Evolutionary conservation across 1,139 yeast species (phyloP), one percentile per base, ranked within the genome.

Genomic region (Kazachstania sp.): DNA sequence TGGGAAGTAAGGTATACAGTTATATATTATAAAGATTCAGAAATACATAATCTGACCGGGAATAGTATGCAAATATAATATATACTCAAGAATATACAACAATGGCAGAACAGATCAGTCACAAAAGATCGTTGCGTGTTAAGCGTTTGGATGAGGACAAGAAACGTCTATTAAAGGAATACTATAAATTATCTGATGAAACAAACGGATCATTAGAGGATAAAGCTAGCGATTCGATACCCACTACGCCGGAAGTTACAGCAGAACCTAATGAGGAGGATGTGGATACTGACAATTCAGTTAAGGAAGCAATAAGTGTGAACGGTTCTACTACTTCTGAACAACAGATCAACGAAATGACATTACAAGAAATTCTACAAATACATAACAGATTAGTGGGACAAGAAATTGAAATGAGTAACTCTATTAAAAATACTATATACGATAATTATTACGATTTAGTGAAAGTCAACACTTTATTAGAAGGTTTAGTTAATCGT

Each of bases 361-460:
- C 65, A n/a, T 53, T 79, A 18, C 56, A 61, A 13, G 64, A 67
- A 4, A 59, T 74, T 35, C 54, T 74, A 23, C 61, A 61, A 11
- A 59, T 64, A 4, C 75, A 73, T 32, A 73, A 73, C 51, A 59
- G 54, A 12, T 64, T 74, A 7, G 63, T 70, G 19, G 66, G 71
- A 8, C 67, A 68, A 48, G 69, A 74, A 49, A 71, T 71, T 28
- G 63, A 70, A 20, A 71, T 72, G 41, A 72, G 71, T 48, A 69
- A 74, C 30, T 71, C 72, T 34, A 73, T 74, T 43, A 74, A 74
- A 50, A 72, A 74, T 37, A 73, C 75, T 43, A 73, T 75, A 11
- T 74, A 75, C 55, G 75, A 74, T 57, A 74, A 75, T 52, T 75
- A 74, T 60, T 73, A 72, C 55, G 79, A 75, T 49, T 58, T 75